Evolutionary conservation across 129 eudicot genomes (phyloP).

Genomic region (Dittrichia graveolens): DNA sequence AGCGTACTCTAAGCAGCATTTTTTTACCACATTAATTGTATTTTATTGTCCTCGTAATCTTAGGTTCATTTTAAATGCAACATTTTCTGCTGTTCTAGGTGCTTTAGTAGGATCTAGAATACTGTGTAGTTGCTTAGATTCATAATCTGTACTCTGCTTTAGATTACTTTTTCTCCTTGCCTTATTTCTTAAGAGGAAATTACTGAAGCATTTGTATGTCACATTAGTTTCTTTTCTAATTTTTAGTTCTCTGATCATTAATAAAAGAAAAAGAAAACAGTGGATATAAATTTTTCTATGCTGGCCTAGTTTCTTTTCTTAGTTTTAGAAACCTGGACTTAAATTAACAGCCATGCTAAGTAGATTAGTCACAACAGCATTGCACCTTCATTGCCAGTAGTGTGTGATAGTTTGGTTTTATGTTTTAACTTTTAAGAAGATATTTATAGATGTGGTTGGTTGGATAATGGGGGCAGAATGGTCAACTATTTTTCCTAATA

Average conservation of each 20-base stretch:
- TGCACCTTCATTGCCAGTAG: not conserved
- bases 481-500: too few species aligned
- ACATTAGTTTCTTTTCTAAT: not conserved
- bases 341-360: not conserved
- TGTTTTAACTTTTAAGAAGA: too few species aligned
- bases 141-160: too few species aligned
- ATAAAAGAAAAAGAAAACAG: not conserved
- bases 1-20: not conserved
- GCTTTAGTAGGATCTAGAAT: not conserved
- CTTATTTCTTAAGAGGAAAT: constrained; percentile 1
- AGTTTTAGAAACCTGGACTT: not conserved
- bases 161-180: not conserved
- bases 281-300: not conserved
- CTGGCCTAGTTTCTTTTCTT: too few species aligned
- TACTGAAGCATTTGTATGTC: constrained; percentile 1
- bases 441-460: too few species aligned
- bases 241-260: constrained; percentile 3
- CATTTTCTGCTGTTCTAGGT: constrained; percentile 1
- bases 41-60: not conserved
- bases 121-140: constrained; percentile 4
- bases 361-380: not conserved
- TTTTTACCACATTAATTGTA: not conserved
- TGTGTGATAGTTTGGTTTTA: not conserved
- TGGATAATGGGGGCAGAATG: too few species aligned
- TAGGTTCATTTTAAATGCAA: not conserved